These are phyloP conservation scores for Nakazawaea ernobii DNA, from an alignment of 805 yeast species.

Conservation along the genomic window DNA sequence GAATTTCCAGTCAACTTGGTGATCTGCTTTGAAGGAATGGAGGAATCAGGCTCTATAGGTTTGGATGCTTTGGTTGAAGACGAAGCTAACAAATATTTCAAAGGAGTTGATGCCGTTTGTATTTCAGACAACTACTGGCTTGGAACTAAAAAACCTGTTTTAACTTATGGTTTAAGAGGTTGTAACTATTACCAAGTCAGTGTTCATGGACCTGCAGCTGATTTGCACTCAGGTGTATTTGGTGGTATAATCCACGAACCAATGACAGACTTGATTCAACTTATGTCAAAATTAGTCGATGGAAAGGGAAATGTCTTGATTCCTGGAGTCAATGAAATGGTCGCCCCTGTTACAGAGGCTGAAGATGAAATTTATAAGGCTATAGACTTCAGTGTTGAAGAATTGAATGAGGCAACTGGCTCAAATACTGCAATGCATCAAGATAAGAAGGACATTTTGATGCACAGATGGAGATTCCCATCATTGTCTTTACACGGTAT, in stretches of 20 bases:
- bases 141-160: constrained; percentile 93
- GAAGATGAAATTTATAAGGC: constrained; percentile 77
- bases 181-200: constrained; percentile 85
- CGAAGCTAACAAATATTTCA: constrained; percentile 78
- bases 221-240: constrained; percentile 93
- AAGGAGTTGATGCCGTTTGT: constrained; percentile 88
- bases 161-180: constrained; percentile 97
- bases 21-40: constrained; percentile 98
- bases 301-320: constrained; percentile 76
- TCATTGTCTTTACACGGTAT: constrained; percentile 94
- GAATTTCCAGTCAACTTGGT: constrained; percentile 92
- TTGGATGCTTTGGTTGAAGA: constrained; percentile 74
- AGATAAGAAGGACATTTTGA: constrained; percentile 77
- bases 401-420: constrained; percentile 84
- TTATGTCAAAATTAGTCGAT: constrained; percentile 74
- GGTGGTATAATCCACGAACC: constrained; percentile 99
- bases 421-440: constrained; percentile 76
- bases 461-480: constrained; percentile 99
- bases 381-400: constrained; percentile 80
- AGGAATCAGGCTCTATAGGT: constrained; percentile 94
- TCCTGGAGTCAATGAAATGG: constrained; percentile 90
- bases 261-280: constrained; percentile 82
- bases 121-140: constrained; percentile 98
- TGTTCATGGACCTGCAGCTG: constrained; percentile 91
- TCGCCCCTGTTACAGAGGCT: constrained; percentile 81